Percentiles rank a stretch among this genome's conserved stretches.
Conservation (phyloP, 75 land plant species). For the Cryptomeria japonica region DNA sequence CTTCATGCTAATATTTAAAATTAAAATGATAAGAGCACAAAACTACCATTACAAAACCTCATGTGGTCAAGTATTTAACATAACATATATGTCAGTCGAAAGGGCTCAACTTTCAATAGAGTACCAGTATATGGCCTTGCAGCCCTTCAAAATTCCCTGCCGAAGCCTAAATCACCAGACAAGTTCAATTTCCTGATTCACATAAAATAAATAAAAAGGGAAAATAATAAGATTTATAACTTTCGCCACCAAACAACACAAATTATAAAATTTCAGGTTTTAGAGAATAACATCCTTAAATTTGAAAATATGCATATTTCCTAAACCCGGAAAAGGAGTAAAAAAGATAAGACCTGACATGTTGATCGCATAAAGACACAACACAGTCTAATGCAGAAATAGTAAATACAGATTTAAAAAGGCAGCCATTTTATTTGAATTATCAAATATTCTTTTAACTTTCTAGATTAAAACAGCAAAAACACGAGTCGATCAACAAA, state of each 20-base stretch:
- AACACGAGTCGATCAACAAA: neutral
- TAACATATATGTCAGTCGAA: neutral
- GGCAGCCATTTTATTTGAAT: neutral
- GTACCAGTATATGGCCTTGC: neutral
- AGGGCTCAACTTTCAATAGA: neutral
- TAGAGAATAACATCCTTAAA: neutral
- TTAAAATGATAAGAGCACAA: neutral
- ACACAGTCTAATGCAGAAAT: neutral
- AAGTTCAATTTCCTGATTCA: neutral
- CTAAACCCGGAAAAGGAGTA: neutral
- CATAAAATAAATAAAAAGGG: neutral
- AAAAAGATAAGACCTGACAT: neutral
- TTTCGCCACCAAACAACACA: neutral
- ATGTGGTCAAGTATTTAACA: neutral
- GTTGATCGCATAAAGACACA: neutral
- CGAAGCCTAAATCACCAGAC: neutral
- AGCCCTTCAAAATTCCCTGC: neutral
- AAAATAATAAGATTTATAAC: neutral
- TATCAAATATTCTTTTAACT: neutral
- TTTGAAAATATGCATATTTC: neutral
- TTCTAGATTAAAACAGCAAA: neutral
- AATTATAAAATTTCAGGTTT: neutral
- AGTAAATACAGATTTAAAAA: neutral
- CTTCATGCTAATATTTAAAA: slow-evolving; percentile 7
- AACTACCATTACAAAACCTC: neutral